These are phyloP conservation scores for Yamadazyma diddensiae DNA, from an alignment of 1,139 yeast species.

Conservation along the genomic window DNA sequence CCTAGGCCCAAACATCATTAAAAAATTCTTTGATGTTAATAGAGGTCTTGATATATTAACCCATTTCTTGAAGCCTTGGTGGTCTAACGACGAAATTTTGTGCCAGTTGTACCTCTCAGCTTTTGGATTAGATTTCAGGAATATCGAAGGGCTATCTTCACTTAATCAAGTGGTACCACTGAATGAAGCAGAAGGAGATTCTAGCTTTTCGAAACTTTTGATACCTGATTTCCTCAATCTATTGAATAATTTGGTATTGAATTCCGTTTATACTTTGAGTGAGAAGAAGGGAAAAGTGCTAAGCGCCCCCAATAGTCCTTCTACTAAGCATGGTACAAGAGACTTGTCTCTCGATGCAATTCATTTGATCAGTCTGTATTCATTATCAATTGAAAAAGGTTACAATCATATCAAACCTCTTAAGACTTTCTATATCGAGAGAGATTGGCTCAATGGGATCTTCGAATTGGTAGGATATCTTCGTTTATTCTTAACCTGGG, in stretches of 20 bases:
- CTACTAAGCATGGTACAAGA: slow-evolving; percentile 15
- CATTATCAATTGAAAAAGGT: slow-evolving; percentile 31
- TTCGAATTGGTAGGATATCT: slow-evolving; percentile 39
- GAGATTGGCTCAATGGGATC: slow-evolving; percentile 39
- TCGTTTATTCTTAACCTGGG: slow-evolving; percentile 27
- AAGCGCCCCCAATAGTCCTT: slow-evolving; percentile 37
- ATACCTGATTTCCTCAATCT: slow-evolving; percentile 41
- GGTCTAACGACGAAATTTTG: slow-evolving; percentile 40
- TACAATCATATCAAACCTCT: slow-evolving; percentile 23
- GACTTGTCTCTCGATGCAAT: slow-evolving; percentile 30
- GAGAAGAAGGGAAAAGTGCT: slow-evolving; percentile 35
- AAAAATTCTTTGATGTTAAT: slow-evolving; percentile 48
- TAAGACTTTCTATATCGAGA: slow-evolving; percentile 22
- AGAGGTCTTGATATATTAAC: slow-evolving; percentile 56
- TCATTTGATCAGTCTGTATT: slow-evolving; percentile 34
- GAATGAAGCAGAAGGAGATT: slow-evolving; percentile 2
- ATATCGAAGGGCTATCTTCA: slow-evolving; percentile 8
- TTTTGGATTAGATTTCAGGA: slow-evolving; percentile 32
- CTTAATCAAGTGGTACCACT: slow-evolving; percentile 9
- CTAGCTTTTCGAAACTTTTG: slow-evolving; percentile 20
- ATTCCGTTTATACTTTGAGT: slow-evolving; percentile 32
- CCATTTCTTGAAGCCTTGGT: slow-evolving; percentile 41
- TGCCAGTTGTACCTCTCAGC: slow-evolving; percentile 35
- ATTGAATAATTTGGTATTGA: slow-evolving; percentile 39
- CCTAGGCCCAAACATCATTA: slow-evolving; percentile 46